Evolutionary conservation across 1,139 yeast species (phyloP).

Genomic region (Debaryomycetaceae sp.): DNA sequence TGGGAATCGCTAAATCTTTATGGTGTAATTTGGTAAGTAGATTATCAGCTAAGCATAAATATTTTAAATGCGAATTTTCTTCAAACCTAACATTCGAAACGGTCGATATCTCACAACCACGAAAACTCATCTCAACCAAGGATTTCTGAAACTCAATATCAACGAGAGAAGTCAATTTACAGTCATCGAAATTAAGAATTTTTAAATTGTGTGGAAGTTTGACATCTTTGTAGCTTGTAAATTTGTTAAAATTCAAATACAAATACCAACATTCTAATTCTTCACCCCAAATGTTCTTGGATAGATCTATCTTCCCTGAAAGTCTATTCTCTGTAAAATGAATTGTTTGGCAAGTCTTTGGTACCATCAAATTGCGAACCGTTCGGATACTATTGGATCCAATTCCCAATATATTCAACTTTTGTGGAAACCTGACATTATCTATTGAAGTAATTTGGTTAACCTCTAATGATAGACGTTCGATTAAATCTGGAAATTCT

Average conservation of each 20-base stretch:
- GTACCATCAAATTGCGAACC: conserved; percentile 13
- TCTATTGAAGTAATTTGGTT: conserved; percentile 18
- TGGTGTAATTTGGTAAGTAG: conserved; percentile 6
- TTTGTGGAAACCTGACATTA: conserved; percentile 17
- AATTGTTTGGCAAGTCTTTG: conserved; percentile 13
- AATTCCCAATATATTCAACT: conserved; percentile 17
- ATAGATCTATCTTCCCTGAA: conserved; percentile 14
- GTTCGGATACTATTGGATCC: conserved; percentile 18
- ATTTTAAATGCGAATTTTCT: conserved; percentile 8
- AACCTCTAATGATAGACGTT: conserved; percentile 19
- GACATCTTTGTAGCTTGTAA: conserved; percentile 12
- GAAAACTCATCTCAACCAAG: conserved; percentile 18
- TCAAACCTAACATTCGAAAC: conserved; percentile 14
- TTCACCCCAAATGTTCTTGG: conserved; percentile 13
- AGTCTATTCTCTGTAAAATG: conserved; percentile 23
- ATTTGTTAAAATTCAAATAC: conserved; percentile 17
- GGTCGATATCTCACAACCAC: conserved; percentile 16
- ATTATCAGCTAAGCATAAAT: conserved; percentile 15
- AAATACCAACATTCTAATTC: conserved; percentile 13
- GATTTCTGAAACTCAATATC: conserved; percentile 11
- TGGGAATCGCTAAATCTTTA: conserved; percentile 5
- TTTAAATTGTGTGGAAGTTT: conserved; percentile 14
- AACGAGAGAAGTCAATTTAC: conserved; percentile 10
- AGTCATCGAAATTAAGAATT: conserved; percentile 21
- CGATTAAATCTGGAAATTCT: conserved; percentile 17